These are phyloP conservation scores for Rhizoctonia solani DNA, from an alignment of 1,284 basidiomycete species.

Conservation along the genomic window DNA sequence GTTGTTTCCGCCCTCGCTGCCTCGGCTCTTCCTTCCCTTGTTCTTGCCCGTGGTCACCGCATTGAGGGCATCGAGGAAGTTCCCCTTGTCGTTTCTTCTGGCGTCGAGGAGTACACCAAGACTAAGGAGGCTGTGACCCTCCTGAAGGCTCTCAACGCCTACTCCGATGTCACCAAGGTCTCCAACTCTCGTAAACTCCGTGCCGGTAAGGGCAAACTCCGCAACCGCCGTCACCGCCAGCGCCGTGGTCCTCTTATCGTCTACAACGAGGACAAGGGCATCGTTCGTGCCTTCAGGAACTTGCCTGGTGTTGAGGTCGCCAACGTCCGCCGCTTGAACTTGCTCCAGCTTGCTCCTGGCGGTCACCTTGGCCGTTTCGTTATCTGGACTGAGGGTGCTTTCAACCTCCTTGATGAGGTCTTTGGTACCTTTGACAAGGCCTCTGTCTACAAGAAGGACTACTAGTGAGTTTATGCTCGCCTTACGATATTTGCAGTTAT, in stretches of 20 bases:
- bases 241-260: constrained; percentile 97
- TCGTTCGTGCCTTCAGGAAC: constrained; percentile 99
- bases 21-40: constrained; percentile 95
- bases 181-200: constrained; percentile 97
- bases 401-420: constrained; percentile 90
- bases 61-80: constrained; percentile 98
- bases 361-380: constrained; percentile 98
- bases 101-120: constrained; percentile 88
- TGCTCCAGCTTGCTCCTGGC: constrained; percentile 99
- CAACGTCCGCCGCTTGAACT: constrained; percentile 93
- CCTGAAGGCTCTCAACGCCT: constrained; percentile 90
- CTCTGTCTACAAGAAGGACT: constrained; percentile 90
- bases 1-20: constrained; percentile 98
- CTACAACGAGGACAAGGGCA: constrained; percentile 97
- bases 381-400: constrained; percentile 98
- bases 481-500: background rate
- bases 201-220: constrained; percentile 96
- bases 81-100: constrained; percentile 85
- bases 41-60: constrained; percentile 98
- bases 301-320: constrained; percentile 97
- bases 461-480: constrained; percentile 59
- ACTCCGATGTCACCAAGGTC: constrained; percentile 94
- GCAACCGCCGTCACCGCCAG: constrained; percentile 96
- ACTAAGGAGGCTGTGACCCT: constrained; percentile 97
- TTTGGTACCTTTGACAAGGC: constrained; percentile 91